phyloP scores from a whole-genome alignment of 1,284 basidiomycete genomes.

The Ganoderma boninense region DNA sequence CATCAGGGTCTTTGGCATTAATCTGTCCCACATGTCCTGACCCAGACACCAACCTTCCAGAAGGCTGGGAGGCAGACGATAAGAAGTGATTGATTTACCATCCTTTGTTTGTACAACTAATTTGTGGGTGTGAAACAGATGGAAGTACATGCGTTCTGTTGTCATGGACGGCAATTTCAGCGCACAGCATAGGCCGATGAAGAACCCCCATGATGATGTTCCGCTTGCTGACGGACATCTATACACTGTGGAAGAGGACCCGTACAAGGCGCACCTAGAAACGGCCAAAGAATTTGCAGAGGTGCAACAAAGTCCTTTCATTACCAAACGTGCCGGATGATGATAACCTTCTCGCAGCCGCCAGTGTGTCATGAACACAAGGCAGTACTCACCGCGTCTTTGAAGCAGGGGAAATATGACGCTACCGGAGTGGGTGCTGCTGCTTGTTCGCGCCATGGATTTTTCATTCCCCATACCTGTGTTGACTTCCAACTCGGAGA shows the following conservation, averaged over 20 bases:
- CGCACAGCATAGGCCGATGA: constrained; percentile 10
- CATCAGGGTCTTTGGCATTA: not conserved
- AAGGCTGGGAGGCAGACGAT: not conserved
- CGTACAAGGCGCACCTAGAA: not conserved
- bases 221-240: not conserved
- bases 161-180: constrained; percentile 2
- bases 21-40: not conserved
- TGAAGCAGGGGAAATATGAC: too few species aligned
- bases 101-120: not conserved
- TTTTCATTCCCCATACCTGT: not conserved
- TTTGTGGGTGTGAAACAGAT: not conserved
- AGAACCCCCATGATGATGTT: constrained; percentile 4
- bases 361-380: not conserved
- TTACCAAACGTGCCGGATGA: too few species aligned
- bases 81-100: not conserved
- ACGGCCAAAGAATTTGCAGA: not conserved
- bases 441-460: not conserved
- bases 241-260: not conserved
- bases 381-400: not conserved
- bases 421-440: not conserved
- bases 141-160: not conserved
- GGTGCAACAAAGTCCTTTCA: not conserved
- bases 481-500: not conserved
- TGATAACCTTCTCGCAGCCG: not conserved
- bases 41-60: constrained; percentile 4